Base-by-base conservation (phyloP, 768 basidiomycete genomes). In the Chalciporus piperatus region DNA sequence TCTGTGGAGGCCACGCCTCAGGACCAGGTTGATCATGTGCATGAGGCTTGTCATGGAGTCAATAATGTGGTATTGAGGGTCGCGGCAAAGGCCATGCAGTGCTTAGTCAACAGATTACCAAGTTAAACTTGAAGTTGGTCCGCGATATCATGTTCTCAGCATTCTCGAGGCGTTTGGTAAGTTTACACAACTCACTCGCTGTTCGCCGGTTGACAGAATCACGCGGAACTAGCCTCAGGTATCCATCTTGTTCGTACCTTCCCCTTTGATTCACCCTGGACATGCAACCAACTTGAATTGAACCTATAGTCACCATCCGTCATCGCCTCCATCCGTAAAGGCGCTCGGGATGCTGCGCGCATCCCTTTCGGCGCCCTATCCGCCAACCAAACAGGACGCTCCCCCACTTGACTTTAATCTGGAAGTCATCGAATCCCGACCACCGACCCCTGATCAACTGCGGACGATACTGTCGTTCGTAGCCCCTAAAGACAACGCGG, bases 371-470 rank as follows among this genome's bases (percentile, higher is more conserved):
- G 66, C 65, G 0, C 79, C 87, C 0, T 91, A 85, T 62, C 88
- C 89, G 10, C 74, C 81, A 0, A 68, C 66, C 7, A 76, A 73
- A 16, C 59, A 74, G 0, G 59, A 68, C 4, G 73, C 74, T 0
- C 64, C 73, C 3, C 84, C 89, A 0, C 78, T 91, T 14, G 68
- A 78, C 12, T 91, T 87, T 71, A 76, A 85, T 50, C 79, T 91
- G 17, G 83, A 88, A 48, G 82, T 91, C 22, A 72, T 91, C 40
- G 86, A 89, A 62, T 74, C 76, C 7, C 69, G 75, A 6, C 73
- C 77, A 0, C 89, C 89, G 3, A 90, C 79, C 0, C 47, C 79
- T 0, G 86, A 89, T 66, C 89, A 91, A 59, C 66, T 91, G 33
- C 71, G 69, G 27, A 84, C 80, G 13, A 89, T 91, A 39, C 60